phyloP scores from a whole-genome alignment of 1,139 yeast species.

The Saccharomyces hybrid region DNA sequence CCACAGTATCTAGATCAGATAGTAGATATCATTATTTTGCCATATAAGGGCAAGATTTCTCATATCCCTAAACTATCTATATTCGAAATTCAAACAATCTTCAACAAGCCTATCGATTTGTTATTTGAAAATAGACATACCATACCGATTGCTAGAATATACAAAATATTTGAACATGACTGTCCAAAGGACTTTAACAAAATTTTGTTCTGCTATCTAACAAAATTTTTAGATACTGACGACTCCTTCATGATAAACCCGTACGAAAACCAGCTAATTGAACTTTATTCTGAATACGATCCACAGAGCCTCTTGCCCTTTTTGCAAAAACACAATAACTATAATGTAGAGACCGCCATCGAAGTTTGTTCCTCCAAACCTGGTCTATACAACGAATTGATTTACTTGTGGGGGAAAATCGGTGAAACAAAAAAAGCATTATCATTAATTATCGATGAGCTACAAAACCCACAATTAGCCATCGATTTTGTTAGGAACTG shows the following conservation, averaged over 20 bases:
- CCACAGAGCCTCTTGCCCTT: conserved; percentile 54
- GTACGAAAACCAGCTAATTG: conserved; percentile 61
- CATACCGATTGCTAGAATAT: conserved; percentile 45
- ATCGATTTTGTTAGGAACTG: conserved; percentile 68
- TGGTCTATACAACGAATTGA: conserved; percentile 58
- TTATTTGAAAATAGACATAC: conserved; percentile 64
- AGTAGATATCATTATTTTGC: conserved; percentile 47
- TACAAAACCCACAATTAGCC: conserved; percentile 75
- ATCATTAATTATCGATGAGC: conserved; percentile 62
- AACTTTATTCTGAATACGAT: conserved; percentile 48
- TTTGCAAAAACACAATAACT: conserved; percentile 43
- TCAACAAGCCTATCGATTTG: conserved; percentile 45
- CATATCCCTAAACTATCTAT: neutral
- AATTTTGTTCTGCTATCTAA: conserved; percentile 56
- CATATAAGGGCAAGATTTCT: conserved; percentile 17
- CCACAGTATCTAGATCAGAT: conserved; percentile 42
- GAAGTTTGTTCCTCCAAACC: conserved; percentile 49
- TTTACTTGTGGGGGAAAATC: conserved; percentile 71
- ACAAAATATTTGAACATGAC: conserved; percentile 38
- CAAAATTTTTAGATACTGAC: conserved; percentile 37
- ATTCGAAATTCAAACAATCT: conserved; percentile 34
- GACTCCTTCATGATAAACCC: conserved; percentile 50
- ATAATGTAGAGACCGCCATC: conserved; percentile 65
- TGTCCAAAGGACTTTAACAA: conserved; percentile 39
- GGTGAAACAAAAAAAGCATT: conserved; percentile 78